Base-by-base conservation (phyloP, 2,329 filamentous ascomycete genomes). In the Xylaria sp. region DNA sequence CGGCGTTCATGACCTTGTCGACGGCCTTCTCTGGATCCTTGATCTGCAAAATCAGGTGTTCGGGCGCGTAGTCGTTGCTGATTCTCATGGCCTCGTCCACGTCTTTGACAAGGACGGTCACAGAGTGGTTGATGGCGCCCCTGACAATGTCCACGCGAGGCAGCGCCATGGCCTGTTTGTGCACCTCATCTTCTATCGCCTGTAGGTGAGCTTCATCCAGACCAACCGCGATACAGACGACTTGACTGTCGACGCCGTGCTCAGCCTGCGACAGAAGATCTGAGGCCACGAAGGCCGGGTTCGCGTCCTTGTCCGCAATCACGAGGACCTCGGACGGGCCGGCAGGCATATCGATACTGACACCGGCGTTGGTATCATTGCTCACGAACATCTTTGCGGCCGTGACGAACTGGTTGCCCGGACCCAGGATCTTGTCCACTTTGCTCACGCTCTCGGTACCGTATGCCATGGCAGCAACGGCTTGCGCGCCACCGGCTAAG, bases 361-460 rank as follows among this genome's bases (percentile, higher is more conserved):
- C 94, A 25, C 93, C 92, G 13, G 96, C 96, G 68, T 94, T 97
- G 52, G 96, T 98, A 79, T 99, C 96, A 80, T 99, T 99, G 81
- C 91, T 93, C 50, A 99, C 96, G 75, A 94, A 87, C 96, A 99
- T 99, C 87, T 99, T 99, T 60, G 93, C 96, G 0, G 96, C 96
- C 0, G 96, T 99, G 46, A 99, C 96, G 78, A 98, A 99, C 80
- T 98, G 96, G 82, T 99, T 99, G 41, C 96, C 96, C 2, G 96
- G 96, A 0, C 96, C 96, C 13, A 98, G 89, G 74, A 99, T 97
- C 88, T 99, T 99, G 85, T 99, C 96, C 8, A 99, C 96, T 84
- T 99, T 99, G 80, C 86, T 93, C 59, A 99, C 89, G 74, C 90
- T 95, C 81, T 97, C 92, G 0, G 96, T 99, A 56, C 96, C 96